These are phyloP conservation scores for Taxawa tesnikishii DNA, from an alignment of 2,329 filamentous ascomycete species.

Conservation along the genomic window DNA sequence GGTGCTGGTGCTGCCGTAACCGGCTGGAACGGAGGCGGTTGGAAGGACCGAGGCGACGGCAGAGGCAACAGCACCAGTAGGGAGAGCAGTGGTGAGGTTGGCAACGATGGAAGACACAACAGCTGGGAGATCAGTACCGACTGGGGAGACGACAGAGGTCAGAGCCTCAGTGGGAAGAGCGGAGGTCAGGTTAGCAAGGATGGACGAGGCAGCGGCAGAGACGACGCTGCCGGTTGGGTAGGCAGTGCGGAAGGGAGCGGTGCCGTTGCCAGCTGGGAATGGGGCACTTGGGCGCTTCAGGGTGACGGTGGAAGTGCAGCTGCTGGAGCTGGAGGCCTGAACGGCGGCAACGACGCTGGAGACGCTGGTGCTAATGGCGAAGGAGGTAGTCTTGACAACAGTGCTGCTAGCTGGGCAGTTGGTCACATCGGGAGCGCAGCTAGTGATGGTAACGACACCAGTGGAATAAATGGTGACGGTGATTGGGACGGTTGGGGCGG, in stretches of 20 bases:
- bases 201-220: neutral
- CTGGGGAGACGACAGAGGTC: slow-evolving; percentile 4
- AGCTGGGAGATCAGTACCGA: slow-evolving; percentile 1
- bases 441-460: slow-evolving; percentile 1
- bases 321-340: slow-evolving; percentile 1
- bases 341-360: slow-evolving; percentile 1
- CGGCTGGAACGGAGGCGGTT: slow-evolving; percentile 9
- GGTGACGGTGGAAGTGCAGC: slow-evolving; percentile 6
- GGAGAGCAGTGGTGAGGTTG: slow-evolving; percentile 11
- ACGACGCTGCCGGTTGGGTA: slow-evolving; percentile 3
- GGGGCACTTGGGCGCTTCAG: slow-evolving; percentile 5
- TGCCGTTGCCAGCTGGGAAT: slow-evolving; percentile 3
- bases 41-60: slow-evolving; percentile 8
- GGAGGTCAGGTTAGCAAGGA: neutral
- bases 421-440: slow-evolving; percentile 5
- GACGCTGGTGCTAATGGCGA: slow-evolving; percentile 2
- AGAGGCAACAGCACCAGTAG: slow-evolving; percentile 8
- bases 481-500: no score
- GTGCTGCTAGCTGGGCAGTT: no score
- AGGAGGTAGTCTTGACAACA: neutral
- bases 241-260: slow-evolving; percentile 4
- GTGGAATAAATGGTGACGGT: slow-evolving; percentile 5
- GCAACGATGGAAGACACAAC: slow-evolving; percentile 8
- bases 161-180: neutral
- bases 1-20: slow-evolving; percentile 7